Evolutionary conservation across 2,329 filamentous ascomycete species (phyloP).

Genomic region (Neopestalotiopsis sp.): DNA sequence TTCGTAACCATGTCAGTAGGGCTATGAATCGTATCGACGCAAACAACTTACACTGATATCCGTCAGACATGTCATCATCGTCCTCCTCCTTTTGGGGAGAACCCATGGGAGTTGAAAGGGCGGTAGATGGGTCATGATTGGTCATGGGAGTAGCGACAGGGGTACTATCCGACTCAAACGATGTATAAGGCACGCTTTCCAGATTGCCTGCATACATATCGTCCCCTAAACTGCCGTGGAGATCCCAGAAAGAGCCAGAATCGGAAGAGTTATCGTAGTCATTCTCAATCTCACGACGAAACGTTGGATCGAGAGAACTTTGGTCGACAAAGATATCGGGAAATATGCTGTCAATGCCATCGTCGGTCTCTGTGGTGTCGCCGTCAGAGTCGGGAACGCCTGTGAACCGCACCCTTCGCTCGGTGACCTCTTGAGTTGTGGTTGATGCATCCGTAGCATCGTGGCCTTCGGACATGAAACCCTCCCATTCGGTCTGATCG

Average conservation of each 20-base stretch:
- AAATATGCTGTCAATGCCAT: conserved; percentile 66
- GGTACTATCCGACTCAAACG: conserved; percentile 46
- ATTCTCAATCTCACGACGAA: conserved; percentile 76
- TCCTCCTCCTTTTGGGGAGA: conserved; percentile 34
- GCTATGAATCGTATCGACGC: conserved; percentile 23
- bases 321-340: conserved; percentile 81
- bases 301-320: conserved; percentile 71
- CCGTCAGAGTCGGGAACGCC: conserved; percentile 67
- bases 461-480: conserved; percentile 52
- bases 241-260: conserved; percentile 69
- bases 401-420: conserved; percentile 77
- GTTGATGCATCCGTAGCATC: conserved; percentile 50
- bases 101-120: conserved; percentile 37
- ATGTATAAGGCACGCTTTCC: conserved; percentile 36
- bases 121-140: conserved; percentile 37
- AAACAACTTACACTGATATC: conserved; percentile 62
- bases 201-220: conserved; percentile 38
- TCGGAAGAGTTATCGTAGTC: conserved; percentile 65
- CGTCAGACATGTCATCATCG: conserved; percentile 53
- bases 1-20: conserved; percentile 43
- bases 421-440: conserved; percentile 35
- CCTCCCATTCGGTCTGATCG: conserved; percentile 59
- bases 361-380: conserved; percentile 66
- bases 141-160: conserved; percentile 47
- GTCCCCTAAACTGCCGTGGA: conserved; percentile 52